phyloP scores from a whole-genome alignment of 2,329 filamentous ascomycete species.

The Fusarium burgessii region DNA sequence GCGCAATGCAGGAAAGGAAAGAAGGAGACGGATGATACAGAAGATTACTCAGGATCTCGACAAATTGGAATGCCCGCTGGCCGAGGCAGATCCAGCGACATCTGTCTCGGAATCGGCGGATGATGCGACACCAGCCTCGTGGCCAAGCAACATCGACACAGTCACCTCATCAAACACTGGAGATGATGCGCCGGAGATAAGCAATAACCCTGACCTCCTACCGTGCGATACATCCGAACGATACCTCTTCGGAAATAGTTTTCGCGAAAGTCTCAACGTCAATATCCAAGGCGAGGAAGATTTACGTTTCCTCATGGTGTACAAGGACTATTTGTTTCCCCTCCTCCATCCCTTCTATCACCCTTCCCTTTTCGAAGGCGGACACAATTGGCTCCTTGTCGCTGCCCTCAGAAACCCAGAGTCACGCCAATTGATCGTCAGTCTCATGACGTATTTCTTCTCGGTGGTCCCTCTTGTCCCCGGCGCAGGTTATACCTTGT shows the following conservation, averaged over 20 bases:
- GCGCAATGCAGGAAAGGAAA: constrained; percentile 36
- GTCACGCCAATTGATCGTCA: constrained; percentile 62
- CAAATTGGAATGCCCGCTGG: neutral
- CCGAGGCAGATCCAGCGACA: neutral
- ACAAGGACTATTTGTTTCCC: constrained; percentile 58
- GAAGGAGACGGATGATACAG: constrained; percentile 48
- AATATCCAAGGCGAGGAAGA: constrained; percentile 1
- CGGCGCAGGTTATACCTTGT: neutral
- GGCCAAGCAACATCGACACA: neutral
- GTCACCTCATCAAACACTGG: neutral
- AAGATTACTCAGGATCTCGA: neutral
- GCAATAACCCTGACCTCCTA: neutral
- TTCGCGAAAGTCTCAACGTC: neutral
- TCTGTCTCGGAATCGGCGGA: neutral
- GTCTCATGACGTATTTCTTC: constrained; percentile 38
- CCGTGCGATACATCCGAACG: neutral
- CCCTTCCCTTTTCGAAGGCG: constrained; percentile 60
- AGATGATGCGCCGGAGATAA: rapidly evolving
- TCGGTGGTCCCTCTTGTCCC: constrained; percentile 3
- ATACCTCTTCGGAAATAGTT: neutral
- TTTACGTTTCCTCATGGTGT: constrained; percentile 28
- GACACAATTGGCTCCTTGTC: constrained; percentile 64
- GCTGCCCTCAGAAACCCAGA: constrained; percentile 62
- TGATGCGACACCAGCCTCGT: neutral
- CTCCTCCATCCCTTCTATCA: constrained; percentile 68